phyloP scores from a whole-genome alignment of 1,139 yeast genomes.

The Geotrichum bryndzae region DNA sequence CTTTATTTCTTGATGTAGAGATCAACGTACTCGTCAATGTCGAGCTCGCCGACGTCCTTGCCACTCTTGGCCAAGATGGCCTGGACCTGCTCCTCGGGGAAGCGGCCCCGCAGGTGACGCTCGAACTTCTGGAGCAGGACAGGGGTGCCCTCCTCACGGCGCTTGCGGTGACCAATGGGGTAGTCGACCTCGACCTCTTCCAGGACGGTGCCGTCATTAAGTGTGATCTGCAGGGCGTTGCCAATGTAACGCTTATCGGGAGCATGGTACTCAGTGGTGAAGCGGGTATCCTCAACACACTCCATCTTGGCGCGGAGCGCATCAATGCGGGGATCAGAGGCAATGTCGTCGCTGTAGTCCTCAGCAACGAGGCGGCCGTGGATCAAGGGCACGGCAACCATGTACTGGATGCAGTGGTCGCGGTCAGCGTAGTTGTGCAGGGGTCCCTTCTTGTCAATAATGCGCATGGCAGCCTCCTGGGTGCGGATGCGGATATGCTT shows the following conservation, averaged over 20 bases:
- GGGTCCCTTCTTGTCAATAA: slow-evolving; percentile 54
- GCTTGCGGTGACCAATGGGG: slow-evolving; percentile 53
- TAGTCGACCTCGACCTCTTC: slow-evolving; percentile 51
- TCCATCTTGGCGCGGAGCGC: slow-evolving; percentile 48
- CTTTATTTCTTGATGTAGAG: slow-evolving; percentile 30
- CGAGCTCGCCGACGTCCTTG: slow-evolving; percentile 38
- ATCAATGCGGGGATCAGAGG: slow-evolving; percentile 49
- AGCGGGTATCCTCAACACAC: slow-evolving; percentile 46
- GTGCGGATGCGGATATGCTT: slow-evolving; percentile 47
- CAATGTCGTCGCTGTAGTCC: slow-evolving; percentile 48
- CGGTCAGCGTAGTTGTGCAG: slow-evolving; percentile 56
- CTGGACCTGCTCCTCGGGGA: slow-evolving; percentile 37
- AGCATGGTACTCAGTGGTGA: slow-evolving; percentile 48
- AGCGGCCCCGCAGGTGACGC: slow-evolving; percentile 45
- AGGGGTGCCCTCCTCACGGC: slow-evolving; percentile 56
- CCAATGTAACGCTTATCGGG: slow-evolving; percentile 54
- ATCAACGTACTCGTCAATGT: slow-evolving; percentile 47
- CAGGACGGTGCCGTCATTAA: slow-evolving; percentile 48
- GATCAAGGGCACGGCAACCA: slow-evolving; percentile 52
- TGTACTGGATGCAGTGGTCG: slow-evolving; percentile 58
- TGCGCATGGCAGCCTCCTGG: slow-evolving; percentile 55
- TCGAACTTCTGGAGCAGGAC: slow-evolving; percentile 46
- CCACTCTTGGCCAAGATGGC: slow-evolving; percentile 37
- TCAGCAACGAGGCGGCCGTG: slow-evolving; percentile 52
- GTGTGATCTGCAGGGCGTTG: slow-evolving; percentile 46